Evolutionary conservation across 2,329 filamentous ascomycete genomes (phyloP), one percentile per base, ranked within the genome.

Genomic region (Ophiostoma novo-ulmi): DNA sequence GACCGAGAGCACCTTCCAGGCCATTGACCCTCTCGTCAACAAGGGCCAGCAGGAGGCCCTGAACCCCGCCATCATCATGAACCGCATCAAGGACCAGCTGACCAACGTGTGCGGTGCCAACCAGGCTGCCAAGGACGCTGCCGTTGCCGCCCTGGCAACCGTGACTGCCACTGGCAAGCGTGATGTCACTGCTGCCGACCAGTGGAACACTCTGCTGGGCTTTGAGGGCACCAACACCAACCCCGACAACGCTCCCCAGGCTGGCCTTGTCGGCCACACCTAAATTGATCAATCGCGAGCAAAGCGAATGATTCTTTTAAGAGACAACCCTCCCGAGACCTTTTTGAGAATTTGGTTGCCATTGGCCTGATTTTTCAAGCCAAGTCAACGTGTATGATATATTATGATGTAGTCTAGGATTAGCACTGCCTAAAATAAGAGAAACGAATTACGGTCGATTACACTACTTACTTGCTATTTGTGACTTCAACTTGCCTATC

Each of bases 11-110:
- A 90, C 89, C 68, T 91, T 91, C 85, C 87, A 89, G 78, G 85
- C 89, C 69, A 84, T 84, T 67, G 89, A 91, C 77, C 80, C 86
- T 10, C 79, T 85, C 22, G 84, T 89, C 71, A 84, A 86, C 73
- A 81, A 87, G 76, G 85, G 85, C 69, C 88, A 91, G 79, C 80
- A 87, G 75, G 89, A 91, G 77, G 88, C 88, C 10, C 82, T 91
- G 65, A 91, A 91, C 85, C 88, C 88, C 71, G 86, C 87, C 81
- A 91, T 91, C 82, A 91, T 91, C 82, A 89, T 88, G 77, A 90
- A 89, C 83, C 85, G 88, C 73, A 87, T 91, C 78, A 88, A 87
- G 79, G 88, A 91, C 79, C 87, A 90, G 80, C 83, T 91, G 71
- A 84, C 79, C 76, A 91, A 90, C 79, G 87, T 88, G 52, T 91